Base-by-base conservation (phyloP, 2,329 filamentous ascomycete species). In the Sclerotinia subarctica region DNA sequence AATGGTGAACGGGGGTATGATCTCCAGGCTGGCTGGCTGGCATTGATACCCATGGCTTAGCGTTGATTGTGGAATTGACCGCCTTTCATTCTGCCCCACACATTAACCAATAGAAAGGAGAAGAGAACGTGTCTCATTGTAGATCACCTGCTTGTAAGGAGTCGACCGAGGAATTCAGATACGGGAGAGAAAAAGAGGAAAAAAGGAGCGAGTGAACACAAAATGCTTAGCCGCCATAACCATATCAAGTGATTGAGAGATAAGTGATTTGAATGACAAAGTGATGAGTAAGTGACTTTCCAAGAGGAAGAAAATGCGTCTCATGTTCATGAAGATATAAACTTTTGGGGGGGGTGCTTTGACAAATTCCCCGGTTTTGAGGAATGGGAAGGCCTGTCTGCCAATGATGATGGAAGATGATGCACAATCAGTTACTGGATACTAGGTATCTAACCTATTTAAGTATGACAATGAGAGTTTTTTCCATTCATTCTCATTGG, bases 11-110 rank as follows among this genome's bases (percentile, higher is more conserved):
- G 64, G 64, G 53, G 64, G 38, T 42, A 42, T 42, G 53, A 66
- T 59, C 59, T 66, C 64, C 53, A 66, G 54, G 64, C 64, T 66
- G 54, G 64, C 64, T 66, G 44, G 64, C 64, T 66, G 64, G 64
- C 64, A 58, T 51, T 49, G 44, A 66, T 66, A 29, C 35, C 38
- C 38, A 35, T 35, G 6, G 44, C 38, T 66, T 64, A 64, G 60
- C 46, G 58, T 57, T 35, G 63, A 58, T 13, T 26, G n/a, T 42
- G 1, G 7, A 17, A 7, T 21, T n/a, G 53, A 66, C 59, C 59
- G 59, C 46, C 59, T 51, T 62, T 64, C 42, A 35, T 59, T 57
- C 64, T 58, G 44, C 53, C 44, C 19, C 63, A 65, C 21, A 32
- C 35, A 29, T 42, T 11, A 35, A 29, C 64, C 64, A 66, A 66